Evolutionary conservation across 2,329 filamentous ascomycete species (phyloP).

Genomic region (Pestalotiopsis fici): DNA sequence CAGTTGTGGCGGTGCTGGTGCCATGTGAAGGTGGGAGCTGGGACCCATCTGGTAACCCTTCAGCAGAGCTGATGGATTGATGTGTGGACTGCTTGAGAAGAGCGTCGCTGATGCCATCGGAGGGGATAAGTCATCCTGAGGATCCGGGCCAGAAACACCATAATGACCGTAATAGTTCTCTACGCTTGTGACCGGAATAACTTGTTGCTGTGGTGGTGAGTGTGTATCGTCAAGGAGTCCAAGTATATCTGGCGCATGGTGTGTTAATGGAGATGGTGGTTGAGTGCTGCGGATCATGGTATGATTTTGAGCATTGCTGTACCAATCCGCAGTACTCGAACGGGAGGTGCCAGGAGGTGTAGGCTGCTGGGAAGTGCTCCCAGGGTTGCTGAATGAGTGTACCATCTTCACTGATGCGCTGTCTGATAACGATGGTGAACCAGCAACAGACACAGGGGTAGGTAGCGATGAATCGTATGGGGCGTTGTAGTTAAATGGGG

Average conservation of each 20-base stretch:
- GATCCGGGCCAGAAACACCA: conserved; percentile 32
- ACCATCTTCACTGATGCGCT: conserved; percentile 37
- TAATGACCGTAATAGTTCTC: conserved; percentile 35
- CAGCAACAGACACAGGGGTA: conserved; percentile 52
- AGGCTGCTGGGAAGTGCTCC: conserved; percentile 43
- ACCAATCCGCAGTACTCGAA: conserved; percentile 40
- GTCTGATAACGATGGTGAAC: conserved; percentile 49
- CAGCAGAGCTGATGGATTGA: conserved; percentile 24
- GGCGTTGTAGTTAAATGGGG: conserved; percentile 38
- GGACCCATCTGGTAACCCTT: conserved; percentile 10
- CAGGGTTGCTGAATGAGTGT: conserved; percentile 37
- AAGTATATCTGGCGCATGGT: conserved; percentile 39
- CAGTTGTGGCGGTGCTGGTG: conserved; percentile 20
- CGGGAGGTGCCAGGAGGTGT: conserved; percentile 49
- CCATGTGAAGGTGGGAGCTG: conserved; percentile 19
- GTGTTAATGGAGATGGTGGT: conserved; percentile 45
- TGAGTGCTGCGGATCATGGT: conserved; percentile 43
- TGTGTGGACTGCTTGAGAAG: conserved; percentile 15
- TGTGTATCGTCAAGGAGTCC: conserved; percentile 36
- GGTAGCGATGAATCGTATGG: conserved; percentile 45
- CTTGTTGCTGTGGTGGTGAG: conserved; percentile 25
- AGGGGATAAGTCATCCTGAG: conserved; percentile 27
- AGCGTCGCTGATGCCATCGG: conserved; percentile 26
- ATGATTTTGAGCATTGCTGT: conserved; percentile 30
- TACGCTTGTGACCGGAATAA: conserved; percentile 34